These are phyloP conservation scores for Aspergillus steynii DNA, from an alignment of 495 filamentous ascomycete species.

Conservation along the genomic window DNA sequence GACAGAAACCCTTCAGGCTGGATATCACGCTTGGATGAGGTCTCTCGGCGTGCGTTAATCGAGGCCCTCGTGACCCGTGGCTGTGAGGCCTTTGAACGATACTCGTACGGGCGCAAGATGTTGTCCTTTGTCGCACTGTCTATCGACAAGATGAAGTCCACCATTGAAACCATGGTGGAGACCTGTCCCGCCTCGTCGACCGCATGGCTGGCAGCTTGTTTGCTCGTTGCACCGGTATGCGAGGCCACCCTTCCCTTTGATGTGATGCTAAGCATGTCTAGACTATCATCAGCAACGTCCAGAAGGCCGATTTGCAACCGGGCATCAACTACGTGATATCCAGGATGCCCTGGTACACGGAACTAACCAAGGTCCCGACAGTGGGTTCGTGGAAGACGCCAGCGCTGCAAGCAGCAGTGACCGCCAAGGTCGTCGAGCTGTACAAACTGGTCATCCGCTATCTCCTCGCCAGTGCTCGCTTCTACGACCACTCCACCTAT, in stretches of 20 bases:
- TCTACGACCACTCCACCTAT: conserved; percentile 2
- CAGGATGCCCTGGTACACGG: conserved; percentile 2
- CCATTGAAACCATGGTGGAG: not conserved
- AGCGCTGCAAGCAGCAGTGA: not conserved
- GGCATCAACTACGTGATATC: conserved; percentile 8
- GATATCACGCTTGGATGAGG: not conserved
- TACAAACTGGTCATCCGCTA: conserved; percentile 4
- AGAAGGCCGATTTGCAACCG: not conserved
- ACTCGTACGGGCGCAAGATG: conserved; percentile 1
- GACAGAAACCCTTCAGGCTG: not conserved
- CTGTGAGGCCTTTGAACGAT: not conserved
- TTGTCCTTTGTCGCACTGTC: not conserved
- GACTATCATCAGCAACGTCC: conserved; percentile 3
- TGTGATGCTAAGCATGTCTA: too few species aligned
- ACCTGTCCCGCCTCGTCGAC: conserved; percentile 1
- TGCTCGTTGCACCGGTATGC: conserved; percentile 1
- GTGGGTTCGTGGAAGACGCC: conserved; percentile 1
- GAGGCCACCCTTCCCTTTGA: too few species aligned
- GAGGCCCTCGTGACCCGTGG: not conserved
- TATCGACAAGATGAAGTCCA: conserved; percentile 6
- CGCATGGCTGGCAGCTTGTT: conserved; percentile 5
- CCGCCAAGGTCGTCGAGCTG: not conserved
- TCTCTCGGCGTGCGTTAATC: not conserved
- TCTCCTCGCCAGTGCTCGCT: not conserved
- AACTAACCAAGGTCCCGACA: not conserved